Evolutionary conservation across 192 early-diverging fungal genomes (phyloP), one percentile per base, ranked within the genome.

Genomic region (Geranomyces variabilis): DNA sequence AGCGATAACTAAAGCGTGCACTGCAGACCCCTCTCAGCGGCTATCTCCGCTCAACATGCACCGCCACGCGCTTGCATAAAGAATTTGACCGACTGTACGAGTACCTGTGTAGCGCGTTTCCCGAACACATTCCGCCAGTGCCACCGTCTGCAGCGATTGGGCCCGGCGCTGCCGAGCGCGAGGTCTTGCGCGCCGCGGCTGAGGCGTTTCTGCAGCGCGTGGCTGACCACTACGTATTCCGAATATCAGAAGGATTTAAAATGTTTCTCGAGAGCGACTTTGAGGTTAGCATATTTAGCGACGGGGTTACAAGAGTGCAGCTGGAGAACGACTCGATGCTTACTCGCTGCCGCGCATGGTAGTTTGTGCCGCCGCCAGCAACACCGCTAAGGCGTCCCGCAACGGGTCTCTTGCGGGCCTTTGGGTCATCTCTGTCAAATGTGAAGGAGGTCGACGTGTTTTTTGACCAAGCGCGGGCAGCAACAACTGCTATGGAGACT

Each of bases 361-460:
- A 60, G 58, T 60, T 60, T 34, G 58, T 60, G 15, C 58, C 58
- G 31, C 58, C 58, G 29, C 58, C 58, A 29, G 58, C 58, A 26
- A 19, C 58, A 60, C 58, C 31, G 29, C 15, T 5, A 33, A 60
- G 31, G 29, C 24, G 31, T 28, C 51, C 51, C 7, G 17, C 24
- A 31, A 34, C 29, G 29, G 58, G 58, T 26, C 8, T 60, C 3
- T 29, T 60, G 24, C 58, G 58, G 17, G 58, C 21, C 2, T 60
- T 60, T 60, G 31, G 58, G 3, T 28, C 29, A 17, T 60, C 58
- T 4, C n/a, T 53, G 4, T 60, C 58, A 28, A 19, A 17, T 60
- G 74, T 72, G 24, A 73, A 59, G 47, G 76, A 77, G 22, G 68
- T 77, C 28, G 76, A 77, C 58, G 70, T 67, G n/a, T 77, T 77